Evolutionary conservation across 331 rosid species (phyloP).

Genomic region (Acacia concinna): DNA sequence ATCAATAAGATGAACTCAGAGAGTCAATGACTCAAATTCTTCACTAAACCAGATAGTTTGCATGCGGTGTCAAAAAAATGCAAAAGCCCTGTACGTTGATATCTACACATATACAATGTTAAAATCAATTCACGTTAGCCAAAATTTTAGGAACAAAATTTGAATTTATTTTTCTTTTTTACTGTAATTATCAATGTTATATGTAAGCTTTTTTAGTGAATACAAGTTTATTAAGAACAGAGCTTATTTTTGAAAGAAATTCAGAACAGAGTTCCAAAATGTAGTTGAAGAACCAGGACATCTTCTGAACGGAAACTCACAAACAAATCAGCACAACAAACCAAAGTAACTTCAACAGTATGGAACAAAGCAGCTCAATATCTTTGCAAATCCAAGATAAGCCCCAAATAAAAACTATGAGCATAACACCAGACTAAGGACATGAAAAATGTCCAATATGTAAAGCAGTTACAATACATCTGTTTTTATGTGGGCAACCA

Average conservation of each 20-base stretch:
- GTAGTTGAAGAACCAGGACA: not conserved
- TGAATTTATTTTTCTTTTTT: not conserved
- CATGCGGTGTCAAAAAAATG: not conserved
- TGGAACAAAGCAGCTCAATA: not conserved
- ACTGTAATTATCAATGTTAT: not conserved
- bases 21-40: not conserved
- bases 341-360: not conserved
- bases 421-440: not conserved
- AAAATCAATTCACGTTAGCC: not conserved
- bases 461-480: not conserved
- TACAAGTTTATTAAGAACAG: not conserved
- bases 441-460: not conserved
- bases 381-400: not conserved
- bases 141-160: not conserved
- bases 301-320: not conserved
- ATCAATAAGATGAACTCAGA: not conserved
- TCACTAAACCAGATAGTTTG: not conserved
- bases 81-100: not conserved
- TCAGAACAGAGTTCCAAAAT: not conserved
- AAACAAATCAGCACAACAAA: not conserved
- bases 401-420: not conserved
- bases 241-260: no score
- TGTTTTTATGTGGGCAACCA: not conserved
- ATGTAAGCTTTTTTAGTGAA: not conserved
- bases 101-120: not conserved